Conservation (phyloP, 2,329 filamentous ascomycete species). For the Verticillium klebahnii region DNA sequence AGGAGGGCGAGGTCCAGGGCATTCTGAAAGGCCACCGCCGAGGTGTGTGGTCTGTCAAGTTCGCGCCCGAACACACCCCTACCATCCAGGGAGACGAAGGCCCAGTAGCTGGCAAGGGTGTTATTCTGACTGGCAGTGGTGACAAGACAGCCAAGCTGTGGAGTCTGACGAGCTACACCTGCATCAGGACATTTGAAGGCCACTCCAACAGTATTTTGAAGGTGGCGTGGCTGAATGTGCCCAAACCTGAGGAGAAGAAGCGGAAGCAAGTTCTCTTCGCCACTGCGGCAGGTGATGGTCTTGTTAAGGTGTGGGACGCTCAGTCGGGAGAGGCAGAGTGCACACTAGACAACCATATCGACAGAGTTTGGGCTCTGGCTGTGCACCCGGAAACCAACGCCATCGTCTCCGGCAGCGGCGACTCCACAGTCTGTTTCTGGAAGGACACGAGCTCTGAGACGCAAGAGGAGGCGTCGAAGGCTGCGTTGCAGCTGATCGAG, state of each 20-base stretch:
- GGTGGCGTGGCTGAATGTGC: slow-evolving; percentile 73
- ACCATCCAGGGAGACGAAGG: slow-evolving; percentile 68
- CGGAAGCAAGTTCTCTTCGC: slow-evolving; percentile 68
- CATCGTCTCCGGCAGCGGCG: slow-evolving; percentile 85
- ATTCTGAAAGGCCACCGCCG: slow-evolving; percentile 89
- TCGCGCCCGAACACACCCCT: slow-evolving; percentile 75
- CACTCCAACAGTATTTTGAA: slow-evolving; percentile 96
- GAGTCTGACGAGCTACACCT: slow-evolving; percentile 89
- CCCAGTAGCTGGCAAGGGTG: slow-evolving; percentile 69
- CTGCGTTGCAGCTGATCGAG: slow-evolving; percentile 76
- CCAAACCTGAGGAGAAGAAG: slow-evolving; percentile 40
- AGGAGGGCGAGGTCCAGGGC: slow-evolving; percentile 85
- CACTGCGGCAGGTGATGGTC: slow-evolving; percentile 85
- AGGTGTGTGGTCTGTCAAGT: slow-evolving; percentile 93
- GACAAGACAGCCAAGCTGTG: slow-evolving; percentile 96
- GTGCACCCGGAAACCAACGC: slow-evolving; percentile 65
- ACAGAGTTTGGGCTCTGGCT: slow-evolving; percentile 88
- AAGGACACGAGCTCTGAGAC: slow-evolving; percentile 83
- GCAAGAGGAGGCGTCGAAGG: slow-evolving; percentile 66
- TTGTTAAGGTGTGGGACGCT: slow-evolving; percentile 95
- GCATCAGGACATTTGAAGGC: slow-evolving; percentile 89
- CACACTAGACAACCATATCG: slow-evolving; percentile 94
- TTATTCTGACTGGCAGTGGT: slow-evolving; percentile 85
- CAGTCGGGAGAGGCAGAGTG: slow-evolving; percentile 78
- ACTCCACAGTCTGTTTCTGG: slow-evolving; percentile 95